Conservation (phyloP, 768 basidiomycete species). For the Boletus tomentosulus region DNA sequence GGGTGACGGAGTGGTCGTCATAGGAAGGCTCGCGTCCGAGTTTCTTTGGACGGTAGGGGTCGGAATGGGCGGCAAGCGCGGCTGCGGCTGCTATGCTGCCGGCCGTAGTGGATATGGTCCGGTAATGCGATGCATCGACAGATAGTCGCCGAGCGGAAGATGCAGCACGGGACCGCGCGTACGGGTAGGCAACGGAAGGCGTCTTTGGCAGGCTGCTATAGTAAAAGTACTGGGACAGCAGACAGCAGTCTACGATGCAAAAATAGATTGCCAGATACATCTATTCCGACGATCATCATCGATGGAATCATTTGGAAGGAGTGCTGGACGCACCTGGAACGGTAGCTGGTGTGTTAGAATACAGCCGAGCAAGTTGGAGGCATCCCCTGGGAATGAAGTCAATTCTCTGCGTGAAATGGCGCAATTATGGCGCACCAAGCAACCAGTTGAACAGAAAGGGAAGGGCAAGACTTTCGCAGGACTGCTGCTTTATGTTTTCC, state of each 20-base stretch:
- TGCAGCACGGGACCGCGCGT: constrained; percentile 41
- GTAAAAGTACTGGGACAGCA: constrained; percentile 80
- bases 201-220: constrained; percentile 45
- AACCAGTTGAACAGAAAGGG: constrained; percentile 95
- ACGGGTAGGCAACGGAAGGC: constrained; percentile 33
- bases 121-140: constrained; percentile 60
- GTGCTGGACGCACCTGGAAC: constrained; percentile 69
- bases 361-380: constrained; percentile 89
- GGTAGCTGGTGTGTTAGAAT: constrained; percentile 89
- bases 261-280: constrained; percentile 92
- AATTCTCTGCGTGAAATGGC: constrained; percentile 7
- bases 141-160: constrained; percentile 46
- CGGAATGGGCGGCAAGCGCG: constrained; percentile 62
- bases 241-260: constrained; percentile 70
- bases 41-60: constrained; percentile 35
- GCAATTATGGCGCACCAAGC: constrained; percentile 53
- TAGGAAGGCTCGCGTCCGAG: constrained; percentile 20
- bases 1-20: constrained; percentile 15
- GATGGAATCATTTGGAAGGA: background rate
- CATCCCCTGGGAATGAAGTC: constrained; percentile 58
- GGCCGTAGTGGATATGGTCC: constrained; percentile 63
- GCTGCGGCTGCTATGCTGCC: constrained; percentile 72
- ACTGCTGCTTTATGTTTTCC: constrained; percentile 69
- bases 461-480: constrained; percentile 86
- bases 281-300: constrained; percentile 36